phyloP scores from a whole-genome alignment of 345 rosid genomes.

The Salix purpurea region DNA sequence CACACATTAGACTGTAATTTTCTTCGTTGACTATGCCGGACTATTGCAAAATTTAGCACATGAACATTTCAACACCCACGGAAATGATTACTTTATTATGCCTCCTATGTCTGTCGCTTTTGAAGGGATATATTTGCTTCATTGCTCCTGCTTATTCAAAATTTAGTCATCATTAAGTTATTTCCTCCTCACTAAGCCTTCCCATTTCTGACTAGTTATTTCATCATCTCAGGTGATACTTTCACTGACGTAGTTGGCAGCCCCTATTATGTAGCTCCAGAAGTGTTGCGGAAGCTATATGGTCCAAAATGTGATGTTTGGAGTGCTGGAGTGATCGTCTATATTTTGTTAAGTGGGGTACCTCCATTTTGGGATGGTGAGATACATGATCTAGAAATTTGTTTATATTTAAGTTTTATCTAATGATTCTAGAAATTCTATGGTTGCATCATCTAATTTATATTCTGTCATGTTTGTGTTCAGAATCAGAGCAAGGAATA shows the following conservation, averaged over 20 bases:
- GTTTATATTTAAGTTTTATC: constrained; percentile 3
- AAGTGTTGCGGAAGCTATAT: constrained; percentile 77
- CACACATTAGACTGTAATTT: neutral
- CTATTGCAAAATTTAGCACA: neutral
- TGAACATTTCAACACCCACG: neutral
- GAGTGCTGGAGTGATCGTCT: constrained; percentile 96
- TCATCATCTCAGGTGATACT: constrained; percentile 52
- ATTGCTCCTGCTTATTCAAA: neutral
- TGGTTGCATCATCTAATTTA: constrained; percentile 13
- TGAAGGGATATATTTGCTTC: neutral
- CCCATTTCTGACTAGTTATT: constrained; percentile 2
- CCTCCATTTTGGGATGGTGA: constrained; percentile 99
- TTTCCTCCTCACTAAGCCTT: neutral
- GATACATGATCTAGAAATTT: constrained; percentile 2
- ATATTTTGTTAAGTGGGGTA: constrained; percentile 82
- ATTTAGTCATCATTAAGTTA: neutral
- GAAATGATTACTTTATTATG: neutral
- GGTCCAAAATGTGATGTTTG: constrained; percentile 93
- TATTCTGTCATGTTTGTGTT: constrained; percentile 15
- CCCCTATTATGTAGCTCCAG: constrained; percentile 97
- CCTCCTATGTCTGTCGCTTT: neutral
- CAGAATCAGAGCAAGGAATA: constrained; percentile 96
- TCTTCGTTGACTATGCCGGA: neutral
- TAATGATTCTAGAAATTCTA: constrained; percentile 10
- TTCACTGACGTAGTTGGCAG: constrained; percentile 93